phyloP scores from a whole-genome alignment of 192 early-diverging fungal genomes.

The Coemansia biformis region DNA sequence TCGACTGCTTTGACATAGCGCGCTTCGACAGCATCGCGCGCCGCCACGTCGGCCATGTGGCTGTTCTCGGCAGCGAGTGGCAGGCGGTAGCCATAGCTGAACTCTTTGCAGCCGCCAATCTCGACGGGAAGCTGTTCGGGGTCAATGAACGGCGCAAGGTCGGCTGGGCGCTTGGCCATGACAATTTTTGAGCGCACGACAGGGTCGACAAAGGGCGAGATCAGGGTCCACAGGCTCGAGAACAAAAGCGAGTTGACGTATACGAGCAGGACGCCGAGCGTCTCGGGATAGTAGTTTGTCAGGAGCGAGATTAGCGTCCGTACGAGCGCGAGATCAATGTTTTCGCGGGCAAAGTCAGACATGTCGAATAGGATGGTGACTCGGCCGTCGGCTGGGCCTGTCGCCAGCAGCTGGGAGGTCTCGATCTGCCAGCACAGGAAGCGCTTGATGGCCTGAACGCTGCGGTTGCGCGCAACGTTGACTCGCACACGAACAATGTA shows the following conservation, averaged over 20 bases:
- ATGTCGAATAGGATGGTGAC: slow-evolving; percentile 77
- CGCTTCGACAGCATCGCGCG: slow-evolving; percentile 28
- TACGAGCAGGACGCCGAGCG: slow-evolving; percentile 68
- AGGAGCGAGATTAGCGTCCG: slow-evolving; percentile 74
- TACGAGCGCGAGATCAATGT: slow-evolving; percentile 68
- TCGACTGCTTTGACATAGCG: slow-evolving; percentile 28
- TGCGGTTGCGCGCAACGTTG: slow-evolving; percentile 52
- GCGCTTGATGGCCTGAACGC: slow-evolving; percentile 54
- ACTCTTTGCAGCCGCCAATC: slow-evolving; percentile 59
- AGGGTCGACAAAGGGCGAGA: slow-evolving; percentile 79
- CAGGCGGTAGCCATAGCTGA: slow-evolving; percentile 53
- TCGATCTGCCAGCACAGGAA: slow-evolving; percentile 63
- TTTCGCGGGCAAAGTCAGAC: slow-evolving; percentile 61
- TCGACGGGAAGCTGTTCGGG: slow-evolving; percentile 50
- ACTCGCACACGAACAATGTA: slow-evolving; percentile 49
- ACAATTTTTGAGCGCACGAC: slow-evolving; percentile 80
- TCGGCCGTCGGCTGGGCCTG: slow-evolving; percentile 46
- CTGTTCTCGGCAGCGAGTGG: slow-evolving; percentile 49
- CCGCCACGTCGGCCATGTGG: slow-evolving; percentile 48
- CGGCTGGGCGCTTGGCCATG: slow-evolving; percentile 60
- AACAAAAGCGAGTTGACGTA: slow-evolving; percentile 84
- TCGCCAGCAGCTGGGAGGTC: slow-evolving; percentile 52
- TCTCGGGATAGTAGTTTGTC: slow-evolving; percentile 87
- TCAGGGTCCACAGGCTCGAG: slow-evolving; percentile 73
- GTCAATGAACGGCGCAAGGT: slow-evolving; percentile 61